phyloP scores from a whole-genome alignment of 2,329 filamentous ascomycete genomes.

The Talaromyces sp. region DNA sequence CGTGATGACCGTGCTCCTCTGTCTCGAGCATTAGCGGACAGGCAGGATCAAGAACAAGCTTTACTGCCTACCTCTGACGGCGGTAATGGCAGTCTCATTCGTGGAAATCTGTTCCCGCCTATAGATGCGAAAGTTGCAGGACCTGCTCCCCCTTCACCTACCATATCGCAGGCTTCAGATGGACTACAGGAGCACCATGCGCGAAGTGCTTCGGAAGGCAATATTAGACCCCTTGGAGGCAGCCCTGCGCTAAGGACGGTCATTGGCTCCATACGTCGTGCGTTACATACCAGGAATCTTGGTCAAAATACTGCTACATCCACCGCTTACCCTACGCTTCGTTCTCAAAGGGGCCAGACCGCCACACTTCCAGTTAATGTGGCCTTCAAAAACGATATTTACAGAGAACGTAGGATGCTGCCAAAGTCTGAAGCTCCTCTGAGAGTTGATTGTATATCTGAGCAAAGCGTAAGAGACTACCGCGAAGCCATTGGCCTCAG shows the following conservation, averaged over 20 bases:
- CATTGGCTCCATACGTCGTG: conserved; percentile 79
- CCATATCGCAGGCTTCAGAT: conserved; percentile 32
- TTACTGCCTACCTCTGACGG: conserved; percentile 63
- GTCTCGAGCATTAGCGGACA: conserved; percentile 45
- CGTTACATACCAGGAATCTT: conserved; percentile 61
- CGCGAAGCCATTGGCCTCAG: conserved; percentile 70
- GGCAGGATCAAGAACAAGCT: conserved; percentile 33
- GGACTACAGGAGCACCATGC: conserved; percentile 25
- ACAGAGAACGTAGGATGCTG: conserved; percentile 38
- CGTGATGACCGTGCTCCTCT: conserved; percentile 62
- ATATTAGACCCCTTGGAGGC: conserved; percentile 26
- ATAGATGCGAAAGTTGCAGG: conserved; percentile 75
- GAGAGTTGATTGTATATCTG: conserved; percentile 78
- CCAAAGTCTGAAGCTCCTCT: conserved; percentile 48
- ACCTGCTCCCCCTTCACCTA: conserved; percentile 50
- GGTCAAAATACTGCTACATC: conserved; percentile 32
- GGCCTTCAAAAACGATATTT: conserved; percentile 43
- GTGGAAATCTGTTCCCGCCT: conserved; percentile 80
- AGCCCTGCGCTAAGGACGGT: conserved; percentile 76
- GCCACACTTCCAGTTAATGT: conserved; percentile 44
- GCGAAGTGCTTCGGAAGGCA: conserved; percentile 30
- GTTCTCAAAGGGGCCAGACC: conserved; percentile 36
- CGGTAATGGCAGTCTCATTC: conserved; percentile 78
- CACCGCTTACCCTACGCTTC: conserved; percentile 32
- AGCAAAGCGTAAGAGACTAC: conserved; percentile 73